phyloP scores from a whole-genome alignment of 805 yeast genomes.

The Pichia insulana region DNA sequence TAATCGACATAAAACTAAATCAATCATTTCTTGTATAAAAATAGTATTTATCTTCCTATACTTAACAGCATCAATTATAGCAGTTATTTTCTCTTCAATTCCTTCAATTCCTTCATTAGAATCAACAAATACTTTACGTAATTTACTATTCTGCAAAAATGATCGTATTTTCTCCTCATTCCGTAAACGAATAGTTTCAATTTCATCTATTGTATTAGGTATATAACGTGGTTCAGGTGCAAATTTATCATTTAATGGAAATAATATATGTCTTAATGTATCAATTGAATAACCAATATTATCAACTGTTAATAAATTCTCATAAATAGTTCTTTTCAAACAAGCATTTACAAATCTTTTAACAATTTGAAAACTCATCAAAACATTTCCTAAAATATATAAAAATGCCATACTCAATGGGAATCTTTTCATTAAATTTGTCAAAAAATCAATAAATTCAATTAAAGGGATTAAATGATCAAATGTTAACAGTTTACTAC shows the following conservation, averaged over 20 bases:
- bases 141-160: too few species aligned
- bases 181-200: conserved; percentile 13
- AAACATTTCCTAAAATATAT: conserved; percentile 1
- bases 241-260: conserved; percentile 23
- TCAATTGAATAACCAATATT: conserved; percentile 11
- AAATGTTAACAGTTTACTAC: background rate
- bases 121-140: too few species aligned
- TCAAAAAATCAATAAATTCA: background rate
- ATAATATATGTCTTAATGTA: conserved; percentile 21
- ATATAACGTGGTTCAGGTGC: conserved; percentile 23
- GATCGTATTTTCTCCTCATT: background rate
- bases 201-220: conserved; percentile 24
- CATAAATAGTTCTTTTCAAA: conserved; percentile 19
- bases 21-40: conserved; percentile 7
- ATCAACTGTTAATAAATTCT: conserved; percentile 16
- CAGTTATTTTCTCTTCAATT: conserved; percentile 1
- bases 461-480: background rate
- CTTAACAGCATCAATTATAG: conserved; percentile 2
- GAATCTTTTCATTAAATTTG: background rate
- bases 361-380: conserved; percentile 1
- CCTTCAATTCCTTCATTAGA: background rate
- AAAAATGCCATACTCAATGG: conserved; percentile 7
- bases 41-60: conserved; percentile 7
- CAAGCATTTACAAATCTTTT: conserved; percentile 16
- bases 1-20: conserved; percentile 3